Percentiles rank a stretch among this genome's conserved stretches.
Evolutionary conservation across 208 protist genomes (phyloP).

Genomic region (Wallacemonas sp.): DNA sequence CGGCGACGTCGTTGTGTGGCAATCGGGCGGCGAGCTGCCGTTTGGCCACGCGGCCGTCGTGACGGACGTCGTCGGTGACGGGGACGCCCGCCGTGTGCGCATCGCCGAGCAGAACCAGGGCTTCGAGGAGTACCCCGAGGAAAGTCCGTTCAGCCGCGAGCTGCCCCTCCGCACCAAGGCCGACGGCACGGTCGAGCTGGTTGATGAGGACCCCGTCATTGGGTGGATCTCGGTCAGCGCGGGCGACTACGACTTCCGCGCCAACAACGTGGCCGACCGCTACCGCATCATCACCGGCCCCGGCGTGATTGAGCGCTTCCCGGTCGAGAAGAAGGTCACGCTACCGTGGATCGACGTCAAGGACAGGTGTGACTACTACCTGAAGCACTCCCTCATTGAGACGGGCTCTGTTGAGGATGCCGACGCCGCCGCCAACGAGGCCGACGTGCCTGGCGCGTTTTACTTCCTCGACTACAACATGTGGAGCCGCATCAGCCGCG

Average conservation of each 20-base stretch:
- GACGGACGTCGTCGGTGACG: conserved; percentile 24
- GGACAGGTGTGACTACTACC: conserved; percentile 55
- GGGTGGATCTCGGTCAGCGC: conserved; percentile 60
- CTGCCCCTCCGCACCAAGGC: conserved; percentile 26
- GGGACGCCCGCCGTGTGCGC: conserved; percentile 16
- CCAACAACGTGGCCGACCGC: conserved; percentile 54
- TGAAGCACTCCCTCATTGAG: conserved; percentile 55
- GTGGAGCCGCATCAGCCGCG: conserved; percentile 64
- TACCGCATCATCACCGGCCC: conserved; percentile 46
- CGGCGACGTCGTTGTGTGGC: conserved; percentile 73
- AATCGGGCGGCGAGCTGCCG: conserved; percentile 32
- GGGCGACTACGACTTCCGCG: conserved; percentile 50
- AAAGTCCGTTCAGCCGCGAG: conserved; percentile 53
- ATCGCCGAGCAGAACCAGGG: conserved; percentile 78
- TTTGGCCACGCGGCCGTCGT: conserved; percentile 72
- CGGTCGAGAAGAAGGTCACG: conserved; percentile 38
- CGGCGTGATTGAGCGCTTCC: conserved; percentile 50
- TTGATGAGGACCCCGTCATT: conserved; percentile 54
- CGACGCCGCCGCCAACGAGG: conserved; percentile 28
- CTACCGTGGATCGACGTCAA: conserved; percentile 54
- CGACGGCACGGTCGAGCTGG: conserved; percentile 33
- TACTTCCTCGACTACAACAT: conserved; percentile 84
- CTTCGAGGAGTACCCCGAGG: conserved; percentile 51
- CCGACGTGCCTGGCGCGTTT: conserved; percentile 59
- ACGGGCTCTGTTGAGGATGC: conserved; percentile 29